Percentiles rank a stretch among this genome's conserved stretches.
Conservation (phyloP, 345 rosid species). For the Euphorbia tirucalli region DNA sequence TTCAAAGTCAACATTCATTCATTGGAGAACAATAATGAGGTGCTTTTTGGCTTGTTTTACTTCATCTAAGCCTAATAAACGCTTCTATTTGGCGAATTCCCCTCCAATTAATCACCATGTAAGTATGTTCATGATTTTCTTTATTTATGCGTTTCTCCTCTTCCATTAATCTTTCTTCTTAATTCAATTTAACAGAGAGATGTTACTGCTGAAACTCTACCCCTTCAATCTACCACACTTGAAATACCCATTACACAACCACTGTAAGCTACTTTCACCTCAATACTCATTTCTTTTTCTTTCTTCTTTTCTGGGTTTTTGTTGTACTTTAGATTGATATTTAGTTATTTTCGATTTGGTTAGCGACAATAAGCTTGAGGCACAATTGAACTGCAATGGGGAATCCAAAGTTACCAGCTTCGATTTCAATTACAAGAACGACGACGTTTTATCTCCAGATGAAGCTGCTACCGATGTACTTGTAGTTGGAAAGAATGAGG, state of each 20-base stretch:
- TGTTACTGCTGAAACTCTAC: conserved; percentile 13
- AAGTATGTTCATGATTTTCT: conserved; percentile 3
- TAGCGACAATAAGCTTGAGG: conserved; percentile 17
- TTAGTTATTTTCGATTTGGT: neutral
- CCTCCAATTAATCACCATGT: neutral
- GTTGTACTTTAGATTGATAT: neutral
- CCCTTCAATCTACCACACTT: neutral
- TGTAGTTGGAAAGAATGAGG: neutral
- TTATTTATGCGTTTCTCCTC: neutral
- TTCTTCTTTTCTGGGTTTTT: neutral
- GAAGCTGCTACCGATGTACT: neutral
- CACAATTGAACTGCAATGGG: conserved; percentile 12
- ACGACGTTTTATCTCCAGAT: neutral
- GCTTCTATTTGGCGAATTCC: conserved; percentile 3
- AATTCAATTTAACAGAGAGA: conserved; percentile 1
- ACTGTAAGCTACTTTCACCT: conserved; percentile 14
- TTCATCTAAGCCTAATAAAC: conserved; percentile 14
- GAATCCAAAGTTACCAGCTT: conserved; percentile 16
- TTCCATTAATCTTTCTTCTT: neutral
- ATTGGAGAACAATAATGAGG: conserved; percentile 14
- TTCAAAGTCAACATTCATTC: too few relatives aligned
- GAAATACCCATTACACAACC: conserved; percentile 15
- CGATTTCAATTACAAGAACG: neutral
- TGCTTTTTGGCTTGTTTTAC: conserved; percentile 27
- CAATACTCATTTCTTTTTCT: neutral